Evolutionary conservation across 768 basidiomycete genomes (phyloP), one percentile per base, ranked within the genome.

Genomic region (Macrolepiota dolichaula): DNA sequence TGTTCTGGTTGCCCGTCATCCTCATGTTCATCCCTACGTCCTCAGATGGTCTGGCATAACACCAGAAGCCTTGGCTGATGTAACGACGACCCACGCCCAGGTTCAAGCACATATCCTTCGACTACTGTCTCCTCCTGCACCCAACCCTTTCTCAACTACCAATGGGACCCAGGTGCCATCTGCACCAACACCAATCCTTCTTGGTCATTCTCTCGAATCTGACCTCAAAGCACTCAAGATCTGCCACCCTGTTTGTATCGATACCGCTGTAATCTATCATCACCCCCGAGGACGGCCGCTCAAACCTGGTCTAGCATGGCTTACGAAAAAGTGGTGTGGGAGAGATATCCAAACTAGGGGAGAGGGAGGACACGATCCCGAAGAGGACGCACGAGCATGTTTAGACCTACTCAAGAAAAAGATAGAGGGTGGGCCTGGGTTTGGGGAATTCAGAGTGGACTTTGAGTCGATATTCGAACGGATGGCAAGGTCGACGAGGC

Each of bases 281-380:
- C 96, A 99, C 74, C 94, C 96, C 0, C 88, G 94, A 19, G 95
- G 96, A 1, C 85, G 93, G 42, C 95, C 96, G 0, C 85, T 94
- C 63, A 98, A 98, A 74, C 94, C 96, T 0, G 94, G 92, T 1
- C 82, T 99, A 6, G 95, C 95, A n/a, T 98, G 94, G 94, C 84
- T 99, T 49, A 92, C 93, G 49, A 91, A 92, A 69, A 94, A 93
- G 70, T 98, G 94, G 94, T 88, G 93, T 59, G 84, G 84, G 11
- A 83, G 90, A 54, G 92, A 95, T 66, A 98, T 99, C 46, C 96
- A 98, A 72, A 85, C 81, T 0, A 76, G 84, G 0, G 93, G 92
- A 0, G 89, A 90, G 53, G 90, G 89, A 1, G 94, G 94, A 2
- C 96, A 98, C 71, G 91, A 97, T 64, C 93, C 95, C 2, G 92